Conservation (phyloP, 495 filamentous ascomycete species). For the Tuber indicum region DNA sequence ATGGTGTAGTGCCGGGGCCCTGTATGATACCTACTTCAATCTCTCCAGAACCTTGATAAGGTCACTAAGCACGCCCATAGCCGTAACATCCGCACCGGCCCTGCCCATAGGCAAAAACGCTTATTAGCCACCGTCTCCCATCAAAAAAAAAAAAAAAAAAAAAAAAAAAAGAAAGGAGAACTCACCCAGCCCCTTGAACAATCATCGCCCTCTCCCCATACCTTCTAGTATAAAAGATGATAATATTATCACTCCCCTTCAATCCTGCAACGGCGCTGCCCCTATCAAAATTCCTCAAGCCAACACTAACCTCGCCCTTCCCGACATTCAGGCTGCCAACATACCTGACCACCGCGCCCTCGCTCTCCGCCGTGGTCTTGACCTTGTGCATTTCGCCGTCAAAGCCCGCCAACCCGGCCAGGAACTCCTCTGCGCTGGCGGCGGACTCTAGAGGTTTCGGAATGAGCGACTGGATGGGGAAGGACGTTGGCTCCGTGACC, state of each 20-base stretch:
- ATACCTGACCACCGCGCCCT: slow-evolving; percentile 87
- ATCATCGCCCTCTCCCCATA: slow-evolving; percentile 86
- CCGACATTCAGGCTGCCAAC: slow-evolving; percentile 86
- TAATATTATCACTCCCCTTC: slow-evolving; percentile 96
- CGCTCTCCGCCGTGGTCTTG: slow-evolving; percentile 68
- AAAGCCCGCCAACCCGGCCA: slow-evolving; percentile 66
- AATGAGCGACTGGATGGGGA: slow-evolving; percentile 87
- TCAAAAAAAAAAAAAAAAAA: slow-evolving; percentile 3
- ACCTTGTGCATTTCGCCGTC: slow-evolving; percentile 76
- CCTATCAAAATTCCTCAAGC: slow-evolving; percentile 72
- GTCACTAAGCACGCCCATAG: slow-evolving; percentile 90
- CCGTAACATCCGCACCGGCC: slow-evolving; percentile 89
- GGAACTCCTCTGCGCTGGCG: slow-evolving; percentile 70
- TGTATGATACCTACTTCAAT: slow-evolving; percentile 24
- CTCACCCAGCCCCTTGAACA: slow-evolving; percentile 79
- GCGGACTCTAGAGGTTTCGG: slow-evolving; percentile 72
- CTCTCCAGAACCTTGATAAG: slow-evolving; percentile 68
- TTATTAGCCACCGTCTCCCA: neutral
- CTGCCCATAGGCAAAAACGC: slow-evolving; percentile 26
- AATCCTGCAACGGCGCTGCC: slow-evolving; percentile 82
- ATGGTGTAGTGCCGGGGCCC: neutral
- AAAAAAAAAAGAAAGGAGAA: slow-evolving; percentile 7
- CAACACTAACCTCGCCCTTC: slow-evolving; percentile 72
- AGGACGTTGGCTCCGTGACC: slow-evolving; percentile 69
- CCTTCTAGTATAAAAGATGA: slow-evolving; percentile 93